Percentiles rank a stretch among this genome's conserved stretches.
Conservation (phyloP, 129 eudicot species). For the Artemisia argyi region DNA sequence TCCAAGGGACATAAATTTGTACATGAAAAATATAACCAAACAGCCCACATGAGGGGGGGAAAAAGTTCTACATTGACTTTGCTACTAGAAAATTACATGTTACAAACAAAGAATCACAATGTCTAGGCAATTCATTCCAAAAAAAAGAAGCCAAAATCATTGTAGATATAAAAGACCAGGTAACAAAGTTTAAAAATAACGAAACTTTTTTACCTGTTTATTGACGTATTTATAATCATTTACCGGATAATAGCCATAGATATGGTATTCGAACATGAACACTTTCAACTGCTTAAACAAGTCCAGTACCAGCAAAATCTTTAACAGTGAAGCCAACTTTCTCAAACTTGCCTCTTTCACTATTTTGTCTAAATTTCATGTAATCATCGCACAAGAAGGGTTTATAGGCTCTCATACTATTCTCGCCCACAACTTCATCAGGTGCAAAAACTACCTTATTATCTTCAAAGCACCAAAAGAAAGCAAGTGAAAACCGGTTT, state of each 20-base stretch:
- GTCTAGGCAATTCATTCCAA: conserved; percentile 16
- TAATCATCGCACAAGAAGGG: conserved; percentile 84
- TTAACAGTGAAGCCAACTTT: conserved; percentile 89
- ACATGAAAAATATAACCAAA: conserved; percentile 36
- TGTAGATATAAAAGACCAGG: background rate
- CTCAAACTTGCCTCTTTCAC: conserved; percentile 85
- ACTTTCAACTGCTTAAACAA: conserved; percentile 3
- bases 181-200: conserved; percentile 13
- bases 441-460: conserved; percentile 75
- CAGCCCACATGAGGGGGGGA: conserved; percentile 12
- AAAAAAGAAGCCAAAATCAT: conserved; percentile 12
- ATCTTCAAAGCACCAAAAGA: conserved; percentile 97
- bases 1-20: conserved; percentile 35
- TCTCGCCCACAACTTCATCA: conserved; percentile 69
- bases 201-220: conserved; percentile 22
- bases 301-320: conserved; percentile 67
- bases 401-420: conserved; percentile 49
- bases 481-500: conserved; percentile 77
- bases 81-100: conserved; percentile 23
- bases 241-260: background rate
- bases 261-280: background rate
- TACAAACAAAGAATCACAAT: conserved; percentile 25
- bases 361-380: conserved; percentile 65
- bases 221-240: conserved; percentile 2
- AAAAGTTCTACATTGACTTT: conserved; percentile 17